A percentile compares a stretch with the other conserved stretches of the same genome.
Conservation (phyloP, 139 green algal genomes). For the Chlamydomonas sp. region DNA sequence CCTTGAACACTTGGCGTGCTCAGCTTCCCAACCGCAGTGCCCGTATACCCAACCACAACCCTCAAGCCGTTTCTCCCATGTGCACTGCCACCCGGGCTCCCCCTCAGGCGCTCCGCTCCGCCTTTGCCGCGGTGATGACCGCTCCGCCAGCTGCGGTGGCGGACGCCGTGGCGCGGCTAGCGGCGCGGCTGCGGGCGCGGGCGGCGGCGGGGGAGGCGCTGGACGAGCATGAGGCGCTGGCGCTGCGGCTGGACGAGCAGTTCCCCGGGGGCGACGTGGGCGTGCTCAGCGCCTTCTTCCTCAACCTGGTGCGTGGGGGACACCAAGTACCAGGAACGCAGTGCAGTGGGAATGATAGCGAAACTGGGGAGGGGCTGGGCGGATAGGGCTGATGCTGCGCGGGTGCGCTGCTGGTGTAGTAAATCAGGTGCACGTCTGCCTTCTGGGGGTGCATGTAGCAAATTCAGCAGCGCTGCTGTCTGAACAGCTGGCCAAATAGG, state of each 20-base stretch:
- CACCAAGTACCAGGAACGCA: background rate
- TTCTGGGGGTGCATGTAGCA: no score
- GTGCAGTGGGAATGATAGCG: background rate
- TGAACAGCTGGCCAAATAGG: no score
- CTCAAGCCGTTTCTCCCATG: background rate
- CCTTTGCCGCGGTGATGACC: conserved; percentile 93
- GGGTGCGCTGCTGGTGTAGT: no score
- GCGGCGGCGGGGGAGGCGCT: conserved; percentile 31
- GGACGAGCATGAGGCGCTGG: conserved; percentile 75
- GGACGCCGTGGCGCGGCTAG: conserved; percentile 55
- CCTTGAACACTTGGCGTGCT: no score
- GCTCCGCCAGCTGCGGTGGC: conserved; percentile 49
- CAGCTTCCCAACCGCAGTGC: no score
- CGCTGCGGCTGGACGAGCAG: conserved; percentile 88
- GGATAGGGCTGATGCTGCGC: no score
- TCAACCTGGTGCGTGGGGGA: conserved; percentile 82
- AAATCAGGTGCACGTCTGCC: no score
- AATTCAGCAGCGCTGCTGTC: no score
- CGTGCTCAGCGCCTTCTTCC: conserved; percentile 91
- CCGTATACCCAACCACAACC: background rate
- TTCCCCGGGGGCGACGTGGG: conserved; percentile 95
- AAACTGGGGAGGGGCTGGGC: background rate
- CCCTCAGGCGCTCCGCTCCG: conserved; percentile 66
- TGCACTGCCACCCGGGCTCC: no score
- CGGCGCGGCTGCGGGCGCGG: conserved; percentile 54